These are phyloP conservation scores for Magnusiomyces suaveolens DNA, from an alignment of 1,139 yeast species.

Conservation along the genomic window DNA sequence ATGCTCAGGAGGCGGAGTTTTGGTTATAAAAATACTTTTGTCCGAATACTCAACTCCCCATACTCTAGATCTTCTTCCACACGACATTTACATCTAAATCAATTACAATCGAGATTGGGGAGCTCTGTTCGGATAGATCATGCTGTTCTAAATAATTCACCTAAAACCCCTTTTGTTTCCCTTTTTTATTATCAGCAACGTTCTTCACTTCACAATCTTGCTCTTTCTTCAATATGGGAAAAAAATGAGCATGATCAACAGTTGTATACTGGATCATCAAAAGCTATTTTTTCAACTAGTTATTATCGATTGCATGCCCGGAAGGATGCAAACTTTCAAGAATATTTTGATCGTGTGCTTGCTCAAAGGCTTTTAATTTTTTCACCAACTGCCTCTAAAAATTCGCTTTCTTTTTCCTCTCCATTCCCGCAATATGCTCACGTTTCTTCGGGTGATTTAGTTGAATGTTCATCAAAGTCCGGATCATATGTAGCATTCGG, in stretches of 20 bases:
- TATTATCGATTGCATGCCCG: not conserved
- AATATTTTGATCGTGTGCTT: not conserved
- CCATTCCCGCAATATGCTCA: not conserved
- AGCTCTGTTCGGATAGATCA: not conserved
- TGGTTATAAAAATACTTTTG: not conserved
- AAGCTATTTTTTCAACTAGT: not conserved
- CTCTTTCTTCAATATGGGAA: not conserved
- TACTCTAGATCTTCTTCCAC: not conserved
- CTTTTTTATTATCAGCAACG: not conserved
- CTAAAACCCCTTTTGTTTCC: not conserved
- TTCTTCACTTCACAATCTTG: not conserved
- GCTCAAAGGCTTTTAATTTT: not conserved
- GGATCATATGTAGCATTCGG: conserved; percentile 3
- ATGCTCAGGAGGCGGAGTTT: not conserved
- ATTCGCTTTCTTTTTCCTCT: not conserved
- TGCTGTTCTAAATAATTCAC: not conserved
- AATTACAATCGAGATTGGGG: not conserved
- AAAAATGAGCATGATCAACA: not conserved
- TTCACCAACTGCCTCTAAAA: not conserved
- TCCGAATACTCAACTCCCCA: not conserved
- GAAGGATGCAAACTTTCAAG: not conserved
- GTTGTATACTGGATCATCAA: not conserved
- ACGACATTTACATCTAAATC: not conserved
- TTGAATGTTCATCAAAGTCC: conserved; percentile 1
- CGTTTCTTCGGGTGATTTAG: conserved; percentile 4